A percentile compares a stretch with the other conserved stretches of the same genome.
Evolutionary conservation across 2,329 filamentous ascomycete species (phyloP).

Genomic region (Beauveria bassiana): DNA sequence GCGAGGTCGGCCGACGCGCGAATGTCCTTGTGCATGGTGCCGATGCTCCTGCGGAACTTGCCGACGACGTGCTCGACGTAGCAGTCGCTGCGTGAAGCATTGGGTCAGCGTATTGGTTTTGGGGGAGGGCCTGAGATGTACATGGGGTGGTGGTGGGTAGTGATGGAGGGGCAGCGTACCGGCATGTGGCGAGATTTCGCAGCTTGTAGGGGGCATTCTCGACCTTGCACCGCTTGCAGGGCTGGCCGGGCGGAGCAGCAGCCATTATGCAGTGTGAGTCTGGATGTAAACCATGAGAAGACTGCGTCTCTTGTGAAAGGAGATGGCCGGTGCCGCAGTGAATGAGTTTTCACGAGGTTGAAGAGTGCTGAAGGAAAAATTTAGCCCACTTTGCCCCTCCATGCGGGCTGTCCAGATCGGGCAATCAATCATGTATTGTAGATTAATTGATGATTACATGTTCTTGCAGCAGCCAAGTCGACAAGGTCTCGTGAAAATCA

Average conservation of each 20-base stretch:
- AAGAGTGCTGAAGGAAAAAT: not conserved
- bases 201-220: constrained; percentile 15
- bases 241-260: not conserved
- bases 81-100: constrained; percentile 41
- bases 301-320: not conserved
- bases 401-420: constrained; percentile 5
- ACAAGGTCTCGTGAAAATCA: too few relatives aligned
- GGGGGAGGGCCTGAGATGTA: too few relatives aligned
- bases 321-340: not conserved
- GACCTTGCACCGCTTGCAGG: constrained; percentile 18
- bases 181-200: constrained; percentile 20
- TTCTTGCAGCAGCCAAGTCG: too few relatives aligned
- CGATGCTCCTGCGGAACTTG: constrained; percentile 70
- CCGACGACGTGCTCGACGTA: constrained; percentile 69
- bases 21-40: constrained; percentile 42
- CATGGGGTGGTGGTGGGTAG: too few relatives aligned
- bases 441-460: not conserved
- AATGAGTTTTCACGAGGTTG: not conserved
- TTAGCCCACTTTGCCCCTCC: constrained; percentile 9
- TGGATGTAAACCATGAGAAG: not conserved
- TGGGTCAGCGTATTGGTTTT: constrained; percentile 2
- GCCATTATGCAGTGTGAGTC: not conserved
- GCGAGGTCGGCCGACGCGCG: constrained; percentile 26
- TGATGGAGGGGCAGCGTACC: constrained; percentile 14
- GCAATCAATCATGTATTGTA: not conserved